Base-by-base conservation (phyloP, 2,329 filamentous ascomycete species). In the Fusarium marasasianum region DNA sequence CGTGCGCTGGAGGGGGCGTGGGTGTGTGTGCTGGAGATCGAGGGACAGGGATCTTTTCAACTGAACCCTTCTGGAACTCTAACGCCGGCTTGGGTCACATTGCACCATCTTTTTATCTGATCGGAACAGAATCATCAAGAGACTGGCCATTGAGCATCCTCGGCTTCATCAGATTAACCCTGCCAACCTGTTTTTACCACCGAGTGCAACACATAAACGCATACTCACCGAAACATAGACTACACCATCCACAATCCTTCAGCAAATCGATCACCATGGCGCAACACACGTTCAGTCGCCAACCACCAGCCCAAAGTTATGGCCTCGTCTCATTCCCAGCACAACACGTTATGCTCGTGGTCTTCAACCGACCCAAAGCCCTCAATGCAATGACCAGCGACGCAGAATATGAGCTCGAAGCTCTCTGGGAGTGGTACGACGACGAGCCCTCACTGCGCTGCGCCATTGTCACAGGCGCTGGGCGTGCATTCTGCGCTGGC, bases 401-500 rank as follows among this genome's bases (percentile, higher is more conserved):
- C n/a, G 74, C 56, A 24, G 75, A 78, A 40, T 77, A 77, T 51
- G 76, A 78, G 48, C 76, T 91, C 41, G 84, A 84, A 66, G 69
- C 73, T 3, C 83, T 90, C 33, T 91, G 86, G 84, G 79, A 82
- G 22, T 92, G 90, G 87, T 92, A 89, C 80, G 91, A 93, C 77
- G 79, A 78, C n/a, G 87, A 93, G 80, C 87, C 90, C 3, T 81
- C 81, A 4, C 85, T 93, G 53, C 87, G 88, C 51, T 90, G 89
- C 77, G 91, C 89, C 51, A 85, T 93, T 6, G 78, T 93, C 51
- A 92, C 91, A 2, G 91, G 91, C 26, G 82, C 83, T 0, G 91
- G 90, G 1, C 84, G 90, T 15, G 90, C 91, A 1, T 93, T 93
- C 77, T 93, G 90, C 79, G 90, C 91, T 1, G 91, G 91, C 22